Conservation (phyloP, 306 rosid genomes). For the Dalbergia cultrata region DNA sequence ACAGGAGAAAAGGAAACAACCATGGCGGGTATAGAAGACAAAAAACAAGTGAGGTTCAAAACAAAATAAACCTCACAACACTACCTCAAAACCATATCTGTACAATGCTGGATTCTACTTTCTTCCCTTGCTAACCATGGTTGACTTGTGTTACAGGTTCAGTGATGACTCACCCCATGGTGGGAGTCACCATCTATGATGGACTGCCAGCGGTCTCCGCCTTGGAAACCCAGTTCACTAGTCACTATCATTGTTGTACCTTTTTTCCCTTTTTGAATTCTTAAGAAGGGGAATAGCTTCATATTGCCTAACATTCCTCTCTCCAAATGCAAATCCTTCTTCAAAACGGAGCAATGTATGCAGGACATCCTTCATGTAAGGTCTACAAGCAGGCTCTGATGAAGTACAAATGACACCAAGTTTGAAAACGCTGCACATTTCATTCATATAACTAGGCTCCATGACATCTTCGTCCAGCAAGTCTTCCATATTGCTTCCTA, state of each 20-base stretch:
- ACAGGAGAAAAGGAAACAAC: background rate
- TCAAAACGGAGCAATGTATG: conserved; percentile 42
- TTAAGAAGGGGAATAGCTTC: conserved; percentile 54
- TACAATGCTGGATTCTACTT: conserved; percentile 1
- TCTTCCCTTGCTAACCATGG: background rate
- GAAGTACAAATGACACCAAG: conserved; percentile 75
- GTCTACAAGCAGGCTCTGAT: conserved; percentile 49
- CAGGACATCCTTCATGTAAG: conserved; percentile 17
- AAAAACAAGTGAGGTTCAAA: background rate
- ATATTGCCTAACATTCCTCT: conserved; percentile 23
- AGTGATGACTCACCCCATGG: background rate
- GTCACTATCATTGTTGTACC: conserved; percentile 7
- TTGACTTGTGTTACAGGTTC: background rate
- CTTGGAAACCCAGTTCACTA: background rate
- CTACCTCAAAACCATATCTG: background rate
- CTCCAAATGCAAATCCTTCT: background rate
- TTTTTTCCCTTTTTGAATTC: conserved; percentile 44
- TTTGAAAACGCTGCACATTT: conserved; percentile 67
- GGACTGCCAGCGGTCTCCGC: background rate
- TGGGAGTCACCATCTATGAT: background rate
- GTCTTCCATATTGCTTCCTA: conserved; percentile 54
- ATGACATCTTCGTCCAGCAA: conserved; percentile 65
- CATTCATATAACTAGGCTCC: conserved; percentile 57
- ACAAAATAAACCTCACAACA: background rate
- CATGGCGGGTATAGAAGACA: background rate